A percentile compares a stretch with the other conserved stretches of the same genome.
phyloP scores from a whole-genome alignment of 2,329 filamentous ascomycete species.

The Exophiala bonariae region DNA sequence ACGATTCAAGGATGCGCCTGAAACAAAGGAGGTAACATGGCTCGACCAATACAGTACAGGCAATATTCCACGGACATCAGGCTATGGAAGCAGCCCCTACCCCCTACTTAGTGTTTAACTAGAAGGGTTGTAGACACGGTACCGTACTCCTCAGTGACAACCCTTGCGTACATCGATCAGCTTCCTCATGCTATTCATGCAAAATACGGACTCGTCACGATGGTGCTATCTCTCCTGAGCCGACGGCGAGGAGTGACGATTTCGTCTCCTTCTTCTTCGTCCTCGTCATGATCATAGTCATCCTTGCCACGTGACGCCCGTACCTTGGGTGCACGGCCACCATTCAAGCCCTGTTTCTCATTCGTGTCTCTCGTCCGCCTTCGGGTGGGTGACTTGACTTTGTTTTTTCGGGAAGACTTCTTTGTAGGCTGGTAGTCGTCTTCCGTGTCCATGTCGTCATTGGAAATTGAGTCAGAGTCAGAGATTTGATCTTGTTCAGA shows the following conservation, averaged over 20 bases:
- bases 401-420: not conserved
- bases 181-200: too few species aligned
- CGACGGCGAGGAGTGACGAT: not conserved
- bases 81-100: too few species aligned
- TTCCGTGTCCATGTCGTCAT: not conserved
- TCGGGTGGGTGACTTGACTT: not conserved
- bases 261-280: not conserved
- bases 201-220: conserved; percentile 4
- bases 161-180: too few species aligned
- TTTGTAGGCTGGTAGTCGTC: not conserved
- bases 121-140: too few species aligned
- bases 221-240: not conserved
- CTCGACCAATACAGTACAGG: too few species aligned
- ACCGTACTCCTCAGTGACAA: too few species aligned
- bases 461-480: not conserved
- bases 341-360: not conserved
- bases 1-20: too few species aligned
- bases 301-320: not conserved
- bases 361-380: not conserved
- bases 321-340: not conserved
- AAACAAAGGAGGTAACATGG: too few species aligned
- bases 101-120: too few species aligned
- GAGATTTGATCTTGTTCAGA: not conserved
- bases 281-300: not conserved
- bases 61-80: too few species aligned